Percentiles rank a stretch among this genome's conserved stretches.
phyloP scores from a whole-genome alignment of 495 filamentous ascomycete species.

The Penicilliopsis zonata region DNA sequence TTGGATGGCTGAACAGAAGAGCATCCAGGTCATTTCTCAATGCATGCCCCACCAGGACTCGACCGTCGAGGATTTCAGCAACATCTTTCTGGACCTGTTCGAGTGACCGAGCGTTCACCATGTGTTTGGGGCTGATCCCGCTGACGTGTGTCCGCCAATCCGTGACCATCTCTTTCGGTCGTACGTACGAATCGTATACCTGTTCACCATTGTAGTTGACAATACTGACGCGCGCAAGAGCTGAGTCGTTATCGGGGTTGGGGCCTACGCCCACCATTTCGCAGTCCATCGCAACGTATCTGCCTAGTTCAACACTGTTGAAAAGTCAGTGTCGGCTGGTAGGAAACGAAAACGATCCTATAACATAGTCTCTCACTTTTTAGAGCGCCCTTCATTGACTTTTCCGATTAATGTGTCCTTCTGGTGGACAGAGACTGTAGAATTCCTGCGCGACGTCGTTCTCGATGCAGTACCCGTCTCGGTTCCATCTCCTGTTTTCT shows the following conservation, averaged over 20 bases:
- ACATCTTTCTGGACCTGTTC: slow-evolving; percentile 64
- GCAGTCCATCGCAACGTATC: slow-evolving; percentile 88
- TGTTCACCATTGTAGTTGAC: slow-evolving; percentile 88
- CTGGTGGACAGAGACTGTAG: slow-evolving; percentile 8
- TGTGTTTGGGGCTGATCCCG: slow-evolving; percentile 61
- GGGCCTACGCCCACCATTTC: slow-evolving; percentile 94
- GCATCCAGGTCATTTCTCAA: slow-evolving; percentile 73
- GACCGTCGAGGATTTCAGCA: slow-evolving; percentile 54
- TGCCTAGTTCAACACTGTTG: slow-evolving; percentile 49
- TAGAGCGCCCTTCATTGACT: slow-evolving; percentile 40
- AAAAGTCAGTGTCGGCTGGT: slow-evolving; percentile 4
- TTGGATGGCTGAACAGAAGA: slow-evolving; percentile 63
- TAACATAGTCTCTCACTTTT: slow-evolving; percentile 27
- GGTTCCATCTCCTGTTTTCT: slow-evolving; percentile 1
- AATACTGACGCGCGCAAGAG: slow-evolving; percentile 71
- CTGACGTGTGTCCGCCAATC: slow-evolving; percentile 83
- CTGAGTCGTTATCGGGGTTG: slow-evolving; percentile 48
- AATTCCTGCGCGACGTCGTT: slow-evolving; percentile 13
- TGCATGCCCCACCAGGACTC: slow-evolving; percentile 83
- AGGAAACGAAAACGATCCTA: background rate
- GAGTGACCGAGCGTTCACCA: slow-evolving; percentile 56
- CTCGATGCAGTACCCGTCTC: slow-evolving; percentile 3
- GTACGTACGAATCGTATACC: slow-evolving; percentile 84
- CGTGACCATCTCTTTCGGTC: slow-evolving; percentile 60
- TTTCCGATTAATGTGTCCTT: slow-evolving; percentile 14